These are phyloP conservation scores for Rhizopogon vinicolor DNA, from an alignment of 768 basidiomycete species.

Conservation along the genomic window DNA sequence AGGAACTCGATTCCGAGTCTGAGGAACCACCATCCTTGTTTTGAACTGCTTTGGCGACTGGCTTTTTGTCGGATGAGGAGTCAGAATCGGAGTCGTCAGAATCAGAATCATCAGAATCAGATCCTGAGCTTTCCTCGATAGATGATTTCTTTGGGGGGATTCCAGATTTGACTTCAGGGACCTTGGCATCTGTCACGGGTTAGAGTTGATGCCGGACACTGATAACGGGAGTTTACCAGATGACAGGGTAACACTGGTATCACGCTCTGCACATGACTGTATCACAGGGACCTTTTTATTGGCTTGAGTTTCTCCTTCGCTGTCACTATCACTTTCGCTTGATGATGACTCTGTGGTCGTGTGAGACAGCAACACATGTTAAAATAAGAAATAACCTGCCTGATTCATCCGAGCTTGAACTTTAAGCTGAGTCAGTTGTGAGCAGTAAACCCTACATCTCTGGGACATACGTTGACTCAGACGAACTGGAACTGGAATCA, in stretches of 20 bases:
- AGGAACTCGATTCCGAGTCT: not conserved
- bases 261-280: slow-evolving; percentile 16
- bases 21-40: not conserved
- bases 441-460: not conserved
- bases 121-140: slow-evolving; percentile 22
- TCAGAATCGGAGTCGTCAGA: slow-evolving; percentile 2
- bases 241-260: slow-evolving; percentile 37
- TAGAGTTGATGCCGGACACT: not conserved
- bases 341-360: slow-evolving; percentile 1
- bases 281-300: slow-evolving; percentile 1
- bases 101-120: slow-evolving; percentile 16
- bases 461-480: slow-evolving; percentile 19
- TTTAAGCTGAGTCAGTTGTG: slow-evolving; percentile 6
- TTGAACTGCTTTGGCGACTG: not conserved
- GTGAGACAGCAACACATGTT: slow-evolving; percentile 14
- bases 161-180: not conserved
- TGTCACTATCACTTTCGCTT: slow-evolving; percentile 6
- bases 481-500: slow-evolving; percentile 20
- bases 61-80: not conserved
- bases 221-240: slow-evolving; percentile 12
- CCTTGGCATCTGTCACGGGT: not conserved
- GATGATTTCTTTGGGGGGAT: not conserved
- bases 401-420: slow-evolving; percentile 13
- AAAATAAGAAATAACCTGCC: slow-evolving; percentile 12
- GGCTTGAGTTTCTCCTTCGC: not conserved